A percentile compares a stretch with the other conserved stretches of the same genome.
These are phyloP conservation scores for Nitzschia inconspicua DNA, from an alignment of 108 stramenopile genomes.

Conservation along the genomic window DNA sequence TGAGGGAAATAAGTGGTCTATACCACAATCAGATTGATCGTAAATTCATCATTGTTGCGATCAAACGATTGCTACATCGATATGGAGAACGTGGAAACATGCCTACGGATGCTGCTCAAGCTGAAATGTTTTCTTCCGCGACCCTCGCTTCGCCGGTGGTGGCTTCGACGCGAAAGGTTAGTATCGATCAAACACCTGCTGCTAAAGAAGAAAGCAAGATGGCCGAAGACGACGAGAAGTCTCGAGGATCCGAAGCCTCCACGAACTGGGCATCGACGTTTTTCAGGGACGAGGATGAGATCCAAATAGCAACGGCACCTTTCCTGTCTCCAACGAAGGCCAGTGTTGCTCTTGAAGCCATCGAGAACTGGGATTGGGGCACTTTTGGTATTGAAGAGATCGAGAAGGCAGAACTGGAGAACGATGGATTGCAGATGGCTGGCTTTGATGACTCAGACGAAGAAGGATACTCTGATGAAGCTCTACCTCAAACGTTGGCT, in stretches of 20 bases:
- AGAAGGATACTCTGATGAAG: background rate
- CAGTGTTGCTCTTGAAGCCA: slow-evolving; percentile 28
- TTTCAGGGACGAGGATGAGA: too few species aligned
- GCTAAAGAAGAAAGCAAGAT: background rate
- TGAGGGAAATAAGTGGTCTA: slow-evolving; percentile 22
- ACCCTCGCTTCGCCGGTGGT: too few species aligned
- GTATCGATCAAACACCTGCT: too few species aligned
- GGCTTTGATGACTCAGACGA: background rate
- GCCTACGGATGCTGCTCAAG: too few species aligned
- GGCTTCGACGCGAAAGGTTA: too few species aligned
- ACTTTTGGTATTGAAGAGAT: slow-evolving; percentile 40
- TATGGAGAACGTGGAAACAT: slow-evolving; percentile 15
- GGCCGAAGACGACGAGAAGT: background rate
- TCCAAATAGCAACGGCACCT: background rate
- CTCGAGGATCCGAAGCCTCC: background rate
- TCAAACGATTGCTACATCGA: slow-evolving; percentile 35
- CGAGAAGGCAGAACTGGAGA: background rate
- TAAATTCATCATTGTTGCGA: slow-evolving; percentile 34
- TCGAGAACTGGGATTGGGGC: slow-evolving; percentile 39
- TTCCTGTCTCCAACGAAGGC: background rate
- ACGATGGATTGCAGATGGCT: background rate
- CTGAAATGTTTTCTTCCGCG: too few species aligned
- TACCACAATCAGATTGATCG: slow-evolving; percentile 34
- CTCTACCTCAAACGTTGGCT: too few species aligned
- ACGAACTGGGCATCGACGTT: slow-evolving; percentile 16